Percentiles rank a stretch among this genome's conserved stretches.
Conservation (phyloP, 2,329 filamentous ascomycete species). For the Huntiella savannae region DNA sequence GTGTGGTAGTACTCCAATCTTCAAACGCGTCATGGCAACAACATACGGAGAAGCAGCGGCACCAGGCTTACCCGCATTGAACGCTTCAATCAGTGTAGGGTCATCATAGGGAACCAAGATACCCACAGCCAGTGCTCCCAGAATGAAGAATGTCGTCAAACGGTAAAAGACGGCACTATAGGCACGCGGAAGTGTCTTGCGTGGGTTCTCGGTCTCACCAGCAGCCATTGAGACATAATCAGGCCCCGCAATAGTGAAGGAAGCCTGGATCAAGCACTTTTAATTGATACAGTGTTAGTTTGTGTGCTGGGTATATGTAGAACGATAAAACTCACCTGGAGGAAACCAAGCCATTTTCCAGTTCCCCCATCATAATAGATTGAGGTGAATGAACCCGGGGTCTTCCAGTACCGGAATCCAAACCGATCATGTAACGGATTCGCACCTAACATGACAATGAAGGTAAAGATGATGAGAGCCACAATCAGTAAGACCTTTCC, state of each 20-base stretch:
- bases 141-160: constrained; percentile 54
- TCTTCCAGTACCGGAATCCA: constrained; percentile 48
- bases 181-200: constrained; percentile 49
- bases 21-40: constrained; percentile 47
- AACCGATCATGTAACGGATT: constrained; percentile 55
- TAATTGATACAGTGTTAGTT: constrained; percentile 2
- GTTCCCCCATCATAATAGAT: constrained; percentile 44
- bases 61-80: constrained; percentile 37
- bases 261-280: constrained; percentile 57
- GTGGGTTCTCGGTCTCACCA: constrained; percentile 53
- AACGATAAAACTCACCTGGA: constrained; percentile 1
- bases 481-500: constrained; percentile 56
- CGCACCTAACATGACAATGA: constrained; percentile 66
- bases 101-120: constrained; percentile 55
- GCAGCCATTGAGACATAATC: constrained; percentile 52
- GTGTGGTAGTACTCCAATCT: constrained; percentile 44
- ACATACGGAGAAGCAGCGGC: constrained; percentile 50
- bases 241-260: constrained; percentile 48
- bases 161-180: constrained; percentile 68
- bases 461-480: constrained; percentile 55
- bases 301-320: background rate
- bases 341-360: constrained; percentile 56
- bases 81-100: constrained; percentile 38
- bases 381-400: constrained; percentile 51
- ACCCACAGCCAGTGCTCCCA: constrained; percentile 53